These are phyloP conservation scores for Ogataea naganishii DNA, from an alignment of 805 yeast genomes.

Conservation along the genomic window DNA sequence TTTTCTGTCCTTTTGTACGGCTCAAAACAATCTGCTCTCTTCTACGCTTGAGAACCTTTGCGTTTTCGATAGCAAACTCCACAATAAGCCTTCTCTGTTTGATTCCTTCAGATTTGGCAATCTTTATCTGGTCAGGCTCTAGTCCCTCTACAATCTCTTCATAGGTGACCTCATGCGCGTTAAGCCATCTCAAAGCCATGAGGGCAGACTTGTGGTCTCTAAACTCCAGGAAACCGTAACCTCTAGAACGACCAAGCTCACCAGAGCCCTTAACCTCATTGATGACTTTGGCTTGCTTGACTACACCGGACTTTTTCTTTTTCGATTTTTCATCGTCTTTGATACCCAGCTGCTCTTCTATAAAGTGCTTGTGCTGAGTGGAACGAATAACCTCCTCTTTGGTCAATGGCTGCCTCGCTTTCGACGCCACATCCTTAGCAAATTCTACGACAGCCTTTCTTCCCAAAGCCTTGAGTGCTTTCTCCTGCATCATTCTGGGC, in stretches of 20 bases:
- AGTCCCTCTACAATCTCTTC: slow-evolving; percentile 69
- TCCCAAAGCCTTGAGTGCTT: slow-evolving; percentile 83
- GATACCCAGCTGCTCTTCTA: slow-evolving; percentile 25
- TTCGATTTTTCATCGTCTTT: slow-evolving; percentile 40
- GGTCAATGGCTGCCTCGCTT: slow-evolving; percentile 70
- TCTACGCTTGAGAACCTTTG: slow-evolving; percentile 88
- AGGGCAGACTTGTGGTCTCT: slow-evolving; percentile 88
- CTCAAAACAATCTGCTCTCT: slow-evolving; percentile 45
- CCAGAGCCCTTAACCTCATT: slow-evolving; percentile 89
- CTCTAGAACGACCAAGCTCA: slow-evolving; percentile 84
- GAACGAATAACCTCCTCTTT: slow-evolving; percentile 87
- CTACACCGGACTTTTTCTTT: slow-evolving; percentile 79
- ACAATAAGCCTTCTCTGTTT: slow-evolving; percentile 73
- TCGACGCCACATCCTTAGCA: slow-evolving; percentile 78
- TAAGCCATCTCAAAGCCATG: slow-evolving; percentile 95
- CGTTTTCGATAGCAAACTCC: slow-evolving; percentile 94
- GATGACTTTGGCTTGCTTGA: slow-evolving; percentile 86
- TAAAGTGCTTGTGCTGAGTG: slow-evolving; percentile 43
- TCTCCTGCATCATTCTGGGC: slow-evolving; percentile 87
- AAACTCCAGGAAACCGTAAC: slow-evolving; percentile 92
- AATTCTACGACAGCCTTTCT: slow-evolving; percentile 92
- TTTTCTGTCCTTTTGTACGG: slow-evolving; percentile 27
- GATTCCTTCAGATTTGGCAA: slow-evolving; percentile 43
- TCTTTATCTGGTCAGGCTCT: slow-evolving; percentile 55
- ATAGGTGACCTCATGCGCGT: slow-evolving; percentile 76